These are phyloP conservation scores for Tothia fuscella DNA, from an alignment of 2,329 filamentous ascomycete species.

Conservation along the genomic window DNA sequence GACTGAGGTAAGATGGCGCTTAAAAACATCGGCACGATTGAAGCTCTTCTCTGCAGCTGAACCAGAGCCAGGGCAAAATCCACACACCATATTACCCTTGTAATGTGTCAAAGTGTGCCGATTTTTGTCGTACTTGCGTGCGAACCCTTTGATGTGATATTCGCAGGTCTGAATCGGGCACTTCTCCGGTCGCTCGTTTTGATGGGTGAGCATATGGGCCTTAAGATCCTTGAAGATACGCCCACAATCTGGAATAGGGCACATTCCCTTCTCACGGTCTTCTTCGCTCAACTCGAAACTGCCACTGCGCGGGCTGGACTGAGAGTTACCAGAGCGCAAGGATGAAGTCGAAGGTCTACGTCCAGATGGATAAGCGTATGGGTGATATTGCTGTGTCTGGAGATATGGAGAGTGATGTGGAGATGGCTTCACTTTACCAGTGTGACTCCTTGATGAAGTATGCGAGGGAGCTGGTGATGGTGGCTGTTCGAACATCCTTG, in stretches of 20 bases:
- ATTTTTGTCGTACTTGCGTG: constrained; percentile 94
- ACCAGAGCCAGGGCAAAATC: constrained; percentile 82
- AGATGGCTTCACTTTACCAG: constrained; percentile 27
- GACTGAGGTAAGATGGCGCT: constrained; percentile 79
- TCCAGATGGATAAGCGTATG: constrained; percentile 35
- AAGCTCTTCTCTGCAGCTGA: constrained; percentile 89
- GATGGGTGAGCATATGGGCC: constrained; percentile 89
- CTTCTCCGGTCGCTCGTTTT: constrained; percentile 83
- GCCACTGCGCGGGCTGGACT: constrained; percentile 40
- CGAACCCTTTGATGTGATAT: constrained; percentile 86
- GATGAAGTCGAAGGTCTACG: constrained; percentile 60
- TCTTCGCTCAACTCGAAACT: constrained; percentile 42
- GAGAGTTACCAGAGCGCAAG: constrained; percentile 52
- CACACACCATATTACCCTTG: constrained; percentile 95
- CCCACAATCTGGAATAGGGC: constrained; percentile 74
- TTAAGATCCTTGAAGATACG: constrained; percentile 83
- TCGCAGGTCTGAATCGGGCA: constrained; percentile 87
- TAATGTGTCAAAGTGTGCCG: constrained; percentile 89
- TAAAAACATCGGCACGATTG: constrained; percentile 92
- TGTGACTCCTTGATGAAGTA: constrained; percentile 33
- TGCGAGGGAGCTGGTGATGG: constrained; percentile 54
- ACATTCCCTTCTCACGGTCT: constrained; percentile 52
- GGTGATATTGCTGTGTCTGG: constrained; percentile 41
- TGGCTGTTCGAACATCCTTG: constrained; percentile 34
- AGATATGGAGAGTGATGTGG: constrained; percentile 58